Evolutionary conservation across 768 basidiomycete species (phyloP).

Genomic region (Cystobasidium ongulense): DNA sequence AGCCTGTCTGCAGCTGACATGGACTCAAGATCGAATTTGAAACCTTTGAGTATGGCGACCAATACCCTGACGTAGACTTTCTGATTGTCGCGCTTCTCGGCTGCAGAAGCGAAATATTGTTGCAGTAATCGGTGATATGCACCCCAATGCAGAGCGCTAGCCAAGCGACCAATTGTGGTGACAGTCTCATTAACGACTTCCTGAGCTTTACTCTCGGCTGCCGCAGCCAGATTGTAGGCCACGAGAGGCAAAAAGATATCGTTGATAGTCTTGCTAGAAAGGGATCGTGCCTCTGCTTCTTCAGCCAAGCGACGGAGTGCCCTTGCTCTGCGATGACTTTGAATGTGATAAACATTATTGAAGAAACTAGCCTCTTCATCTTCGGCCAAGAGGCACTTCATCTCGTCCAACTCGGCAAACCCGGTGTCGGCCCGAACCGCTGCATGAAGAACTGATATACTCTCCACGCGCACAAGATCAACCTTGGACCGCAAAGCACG

Average conservation of each 20-base stretch:
- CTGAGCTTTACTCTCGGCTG: constrained; percentile 55
- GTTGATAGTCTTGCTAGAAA: constrained; percentile 62
- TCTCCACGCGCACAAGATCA: constrained; percentile 78
- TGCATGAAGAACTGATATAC: constrained; percentile 67
- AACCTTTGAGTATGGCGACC: constrained; percentile 75
- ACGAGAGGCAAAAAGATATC: constrained; percentile 83
- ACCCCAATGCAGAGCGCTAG: constrained; percentile 70
- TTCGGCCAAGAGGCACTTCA: constrained; percentile 68
- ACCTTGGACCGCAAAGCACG: constrained; percentile 67
- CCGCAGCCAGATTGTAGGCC: constrained; percentile 24
- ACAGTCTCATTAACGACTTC: constrained; percentile 87
- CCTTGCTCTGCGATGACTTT: constrained; percentile 76
- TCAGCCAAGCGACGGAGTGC: constrained; percentile 74
- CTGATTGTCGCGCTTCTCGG: constrained; percentile 47
- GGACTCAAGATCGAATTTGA: constrained; percentile 70
- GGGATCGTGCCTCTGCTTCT: constrained; percentile 49
- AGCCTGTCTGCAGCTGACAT: neutral
- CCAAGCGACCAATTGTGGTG: constrained; percentile 64
- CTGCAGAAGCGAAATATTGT: constrained; percentile 62
- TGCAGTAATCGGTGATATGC: constrained; percentile 71
- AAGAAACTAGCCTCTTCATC: constrained; percentile 97
- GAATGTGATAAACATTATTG: constrained; percentile 88
- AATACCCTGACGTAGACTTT: constrained; percentile 75
- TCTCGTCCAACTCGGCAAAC: constrained; percentile 61
- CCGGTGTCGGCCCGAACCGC: constrained; percentile 60